Conservation (phyloP, 2,329 filamentous ascomycete genomes). For the Neopestalotiopsis rosae region DNA sequence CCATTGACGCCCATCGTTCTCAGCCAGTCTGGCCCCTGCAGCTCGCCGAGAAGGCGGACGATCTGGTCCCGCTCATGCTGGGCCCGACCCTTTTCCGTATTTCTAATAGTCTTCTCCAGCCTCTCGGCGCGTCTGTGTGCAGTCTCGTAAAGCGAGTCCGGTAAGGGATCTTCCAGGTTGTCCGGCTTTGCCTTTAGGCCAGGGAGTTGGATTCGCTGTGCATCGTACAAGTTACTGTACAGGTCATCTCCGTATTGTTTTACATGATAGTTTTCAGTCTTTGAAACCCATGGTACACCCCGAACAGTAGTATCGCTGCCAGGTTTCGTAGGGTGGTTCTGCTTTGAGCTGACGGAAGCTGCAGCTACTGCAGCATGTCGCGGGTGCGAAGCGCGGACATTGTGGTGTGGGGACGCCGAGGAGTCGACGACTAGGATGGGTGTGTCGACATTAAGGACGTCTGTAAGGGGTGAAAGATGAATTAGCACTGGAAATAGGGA, state of each 20-base stretch:
- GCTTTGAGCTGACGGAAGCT: conserved; percentile 30
- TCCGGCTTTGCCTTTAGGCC: conserved; percentile 54
- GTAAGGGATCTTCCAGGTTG: conserved; percentile 56
- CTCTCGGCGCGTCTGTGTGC: conserved; percentile 65
- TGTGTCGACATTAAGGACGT: conserved; percentile 74
- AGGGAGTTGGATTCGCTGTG: conserved; percentile 61
- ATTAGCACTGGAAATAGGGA: conserved; percentile 18
- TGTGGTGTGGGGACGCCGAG: conserved; percentile 29
- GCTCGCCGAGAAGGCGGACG: conserved; percentile 73
- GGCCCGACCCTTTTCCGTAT: conserved; percentile 67
- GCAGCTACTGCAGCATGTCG: conserved; percentile 32
- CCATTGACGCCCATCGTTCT: conserved; percentile 88
- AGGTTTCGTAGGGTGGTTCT: conserved; percentile 36
- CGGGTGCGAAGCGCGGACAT: conserved; percentile 44
- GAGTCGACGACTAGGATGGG: conserved; percentile 73
- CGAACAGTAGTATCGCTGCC: conserved; percentile 17
- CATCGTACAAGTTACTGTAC: conserved; percentile 61
- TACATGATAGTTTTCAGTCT: conserved; percentile 41
- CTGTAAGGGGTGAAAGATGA: conserved; percentile 47
- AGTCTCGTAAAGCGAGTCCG: conserved; percentile 58
- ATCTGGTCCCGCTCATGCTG: conserved; percentile 72
- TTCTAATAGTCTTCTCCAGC: conserved; percentile 66
- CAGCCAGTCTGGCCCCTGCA: conserved; percentile 92
- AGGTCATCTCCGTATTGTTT: conserved; percentile 61
- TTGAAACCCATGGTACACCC: background rate